A percentile compares a stretch with the other conserved stretches of the same genome.
Conservation (phyloP, 225 moss, liverwort and hornwort genomes). For the Polytrichum commune region DNA sequence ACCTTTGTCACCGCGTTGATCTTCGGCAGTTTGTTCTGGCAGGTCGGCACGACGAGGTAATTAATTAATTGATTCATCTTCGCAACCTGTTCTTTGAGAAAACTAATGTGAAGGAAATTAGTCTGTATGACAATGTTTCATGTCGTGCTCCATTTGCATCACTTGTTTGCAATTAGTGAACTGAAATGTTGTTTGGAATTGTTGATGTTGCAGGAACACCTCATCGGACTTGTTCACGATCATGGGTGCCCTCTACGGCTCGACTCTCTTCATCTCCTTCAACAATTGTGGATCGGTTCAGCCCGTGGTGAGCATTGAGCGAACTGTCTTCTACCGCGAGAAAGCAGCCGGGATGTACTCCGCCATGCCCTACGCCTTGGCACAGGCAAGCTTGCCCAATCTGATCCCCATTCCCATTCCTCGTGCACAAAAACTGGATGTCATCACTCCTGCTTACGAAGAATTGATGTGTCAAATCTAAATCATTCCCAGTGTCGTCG, state of each 20-base stretch:
- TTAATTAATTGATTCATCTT: not conserved
- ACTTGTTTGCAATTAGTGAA: too few species aligned
- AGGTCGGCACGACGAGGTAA: slow-evolving; percentile 37
- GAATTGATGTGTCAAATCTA: too few species aligned
- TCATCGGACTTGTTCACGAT: slow-evolving; percentile 24
- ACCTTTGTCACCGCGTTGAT: slow-evolving; percentile 29
- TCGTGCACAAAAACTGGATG: too few species aligned
- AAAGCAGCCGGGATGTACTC: slow-evolving; percentile 51
- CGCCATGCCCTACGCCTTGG: slow-evolving; percentile 49
- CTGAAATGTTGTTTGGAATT: too few species aligned
- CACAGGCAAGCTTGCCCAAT: slow-evolving; percentile 33
- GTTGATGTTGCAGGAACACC: slow-evolving; percentile 12
- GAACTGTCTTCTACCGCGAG: slow-evolving; percentile 52
- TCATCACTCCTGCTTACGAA: not conserved
- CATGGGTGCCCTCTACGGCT: slow-evolving; percentile 42
- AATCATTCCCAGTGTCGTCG: too few species aligned
- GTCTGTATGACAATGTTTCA: too few species aligned
- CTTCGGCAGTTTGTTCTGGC: slow-evolving; percentile 45
- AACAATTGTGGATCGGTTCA: slow-evolving; percentile 46
- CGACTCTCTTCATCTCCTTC: slow-evolving; percentile 47
- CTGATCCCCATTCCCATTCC: too few species aligned
- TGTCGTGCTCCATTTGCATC: too few species aligned
- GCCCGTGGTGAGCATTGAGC: slow-evolving; percentile 53
- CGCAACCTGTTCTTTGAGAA: not conserved
- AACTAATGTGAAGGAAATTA: too few species aligned